phyloP scores from a whole-genome alignment of 192 early-diverging fungal genomes.

The Rhizoclosmatium globosum region DNA sequence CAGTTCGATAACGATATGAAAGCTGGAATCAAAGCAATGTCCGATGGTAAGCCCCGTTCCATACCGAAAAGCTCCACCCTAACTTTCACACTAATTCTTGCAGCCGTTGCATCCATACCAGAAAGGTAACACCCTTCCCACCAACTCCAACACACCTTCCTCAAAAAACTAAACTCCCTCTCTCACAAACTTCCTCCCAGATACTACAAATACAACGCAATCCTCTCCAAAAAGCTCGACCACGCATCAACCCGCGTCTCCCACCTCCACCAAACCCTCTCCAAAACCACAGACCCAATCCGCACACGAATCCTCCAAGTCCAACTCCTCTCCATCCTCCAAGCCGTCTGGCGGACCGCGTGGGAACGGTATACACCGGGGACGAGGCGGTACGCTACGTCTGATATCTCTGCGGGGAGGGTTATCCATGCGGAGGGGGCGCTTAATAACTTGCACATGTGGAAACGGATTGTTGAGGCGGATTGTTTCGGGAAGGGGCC shows the following conservation, averaged over 20 bases:
- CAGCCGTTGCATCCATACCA: constrained; percentile 28
- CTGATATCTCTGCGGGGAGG: neutral
- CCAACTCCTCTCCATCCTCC: constrained; percentile 18
- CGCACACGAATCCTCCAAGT: constrained; percentile 15
- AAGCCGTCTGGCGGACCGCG: constrained; percentile 28
- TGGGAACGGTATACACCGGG: constrained; percentile 26
- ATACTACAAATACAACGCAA: constrained; percentile 35
- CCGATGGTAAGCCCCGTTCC: neutral
- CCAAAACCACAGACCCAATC: neutral
- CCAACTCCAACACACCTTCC: neutral
- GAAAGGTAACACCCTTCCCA: neutral
- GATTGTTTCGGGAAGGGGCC: neutral
- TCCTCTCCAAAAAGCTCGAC: constrained; percentile 27
- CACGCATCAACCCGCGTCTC: constrained; percentile 3
- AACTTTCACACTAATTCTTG: neutral
- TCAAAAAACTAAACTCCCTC: neutral
- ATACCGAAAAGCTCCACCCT: neutral
- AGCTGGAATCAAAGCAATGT: constrained; percentile 31
- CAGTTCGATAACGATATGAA: constrained; percentile 15
- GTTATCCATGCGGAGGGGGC: constrained; percentile 13
- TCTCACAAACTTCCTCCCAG: constrained; percentile 2
- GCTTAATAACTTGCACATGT: constrained; percentile 29
- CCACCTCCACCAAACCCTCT: neutral
- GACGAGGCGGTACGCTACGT: neutral
- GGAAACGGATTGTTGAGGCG: constrained; percentile 22